Base-by-base conservation (phyloP, 2,329 filamentous ascomycete genomes). In the Ophiostoma fasciatum region DNA sequence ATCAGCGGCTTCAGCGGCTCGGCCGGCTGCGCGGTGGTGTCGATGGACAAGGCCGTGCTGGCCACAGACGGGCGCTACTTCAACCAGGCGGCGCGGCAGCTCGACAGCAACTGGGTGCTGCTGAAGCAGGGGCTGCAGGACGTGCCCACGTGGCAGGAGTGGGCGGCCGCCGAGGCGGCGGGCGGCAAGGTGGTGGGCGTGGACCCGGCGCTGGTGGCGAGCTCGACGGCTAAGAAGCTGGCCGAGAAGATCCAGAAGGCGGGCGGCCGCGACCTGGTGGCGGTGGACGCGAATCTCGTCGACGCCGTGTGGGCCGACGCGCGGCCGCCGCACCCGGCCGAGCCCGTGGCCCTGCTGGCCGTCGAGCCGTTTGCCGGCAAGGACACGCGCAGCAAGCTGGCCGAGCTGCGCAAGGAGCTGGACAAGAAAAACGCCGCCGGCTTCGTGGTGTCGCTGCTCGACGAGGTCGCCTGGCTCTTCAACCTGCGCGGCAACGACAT, bases 401-500 rank as follows among this genome's bases (percentile, higher is more conserved):
- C 72, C 18, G 85, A 93, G 31, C 61, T 98, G 38, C 75, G 87
- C n/a, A 87, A 88, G 54, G 87, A 94, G 48, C 63, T 98, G 13
- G 77, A 82, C 42, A 94, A 90, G 65, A 92, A 82, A 61, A 90
- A 90, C 52, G 79, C 77, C 6, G 71, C 78, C 14, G 88, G 83
- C 1, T 84, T 96, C 47, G 75, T 96, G 33, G 74, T 96, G 31
- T 94, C 87, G 6, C 87, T 92, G 77, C 72, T 98, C 29, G 90
- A 98, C 50, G 90, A 98, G 58, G 75, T 94, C 48, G 90, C 90
- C 10, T 98, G 90, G 90, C 68, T 98, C n/a, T 94, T 94, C 64
- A 98, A 98, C 58, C 62, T 98, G 33, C 77, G 90, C 47, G 90
- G 90, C 48, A 90, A 71, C 55, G 90, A 96, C 53, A 96, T 98